phyloP scores from a whole-genome alignment of 306 rosid genomes.

The Quercus variabilis region DNA sequence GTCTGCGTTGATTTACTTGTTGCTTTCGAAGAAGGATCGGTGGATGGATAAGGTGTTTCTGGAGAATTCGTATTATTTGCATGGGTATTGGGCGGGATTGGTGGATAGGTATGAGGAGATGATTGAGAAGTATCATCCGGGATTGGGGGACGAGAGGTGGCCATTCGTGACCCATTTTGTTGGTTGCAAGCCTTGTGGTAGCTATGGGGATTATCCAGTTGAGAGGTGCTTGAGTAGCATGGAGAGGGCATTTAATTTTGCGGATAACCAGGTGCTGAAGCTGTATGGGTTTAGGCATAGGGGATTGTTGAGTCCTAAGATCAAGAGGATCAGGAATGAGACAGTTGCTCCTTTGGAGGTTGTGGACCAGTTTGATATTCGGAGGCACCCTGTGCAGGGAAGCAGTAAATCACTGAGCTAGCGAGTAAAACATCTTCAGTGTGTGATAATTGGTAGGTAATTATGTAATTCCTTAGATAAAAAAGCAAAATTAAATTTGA shows the following conservation, averaged over 20 bases:
- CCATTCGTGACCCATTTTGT: too few species aligned
- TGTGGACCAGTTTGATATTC: slow-evolving; percentile 43
- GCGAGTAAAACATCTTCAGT: background rate
- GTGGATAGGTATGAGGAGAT: slow-evolving; percentile 62
- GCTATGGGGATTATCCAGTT: too few species aligned
- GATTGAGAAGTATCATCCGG: slow-evolving; percentile 45
- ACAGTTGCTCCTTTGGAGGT: slow-evolving; percentile 39
- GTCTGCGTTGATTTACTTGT: too few species aligned
- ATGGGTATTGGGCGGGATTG: slow-evolving; percentile 49
- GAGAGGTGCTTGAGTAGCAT: too few species aligned
- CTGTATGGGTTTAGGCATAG: slow-evolving; percentile 57
- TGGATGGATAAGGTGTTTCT: slow-evolving; percentile 61
- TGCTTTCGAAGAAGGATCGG: slow-evolving; percentile 40
- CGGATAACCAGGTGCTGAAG: slow-evolving; percentile 48
- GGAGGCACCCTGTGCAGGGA: slow-evolving; percentile 24
- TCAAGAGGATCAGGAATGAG: slow-evolving; percentile 53
- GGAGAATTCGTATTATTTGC: slow-evolving; percentile 33
- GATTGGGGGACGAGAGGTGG: too few species aligned
- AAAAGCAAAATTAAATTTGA: background rate
- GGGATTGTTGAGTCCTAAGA: slow-evolving; percentile 56
- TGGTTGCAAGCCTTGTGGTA: too few species aligned
- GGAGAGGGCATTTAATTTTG: slow-evolving; percentile 43
- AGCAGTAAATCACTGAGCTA: slow-evolving; percentile 27
- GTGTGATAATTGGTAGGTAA: background rate
- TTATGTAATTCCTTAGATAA: background rate